Conservation (phyloP, 176 grass and related monocot genomes). For the Triticum turgidum region DNA sequence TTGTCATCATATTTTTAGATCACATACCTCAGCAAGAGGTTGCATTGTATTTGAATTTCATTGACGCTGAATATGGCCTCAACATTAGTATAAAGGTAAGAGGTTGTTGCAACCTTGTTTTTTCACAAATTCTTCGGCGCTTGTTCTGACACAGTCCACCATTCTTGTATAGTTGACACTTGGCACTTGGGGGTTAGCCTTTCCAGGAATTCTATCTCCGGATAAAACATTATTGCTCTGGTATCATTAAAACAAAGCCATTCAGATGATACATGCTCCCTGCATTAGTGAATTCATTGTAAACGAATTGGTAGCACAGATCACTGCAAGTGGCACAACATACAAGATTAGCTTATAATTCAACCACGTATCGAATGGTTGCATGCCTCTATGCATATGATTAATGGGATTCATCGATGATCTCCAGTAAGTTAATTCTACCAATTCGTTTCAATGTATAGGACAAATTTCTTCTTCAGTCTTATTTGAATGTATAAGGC, state of each 20-base stretch:
- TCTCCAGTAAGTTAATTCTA: background rate
- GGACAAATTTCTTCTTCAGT: background rate
- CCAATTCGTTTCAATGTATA: background rate
- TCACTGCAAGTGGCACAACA: background rate
- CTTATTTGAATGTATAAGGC: background rate
- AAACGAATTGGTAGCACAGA: background rate
- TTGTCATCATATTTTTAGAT: background rate
- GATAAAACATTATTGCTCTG: background rate
- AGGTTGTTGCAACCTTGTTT: background rate
- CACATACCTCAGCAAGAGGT: background rate
- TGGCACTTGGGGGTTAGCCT: background rate
- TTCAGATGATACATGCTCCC: constrained; percentile 6
- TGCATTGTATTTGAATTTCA: constrained; percentile 4
- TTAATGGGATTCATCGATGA: background rate
- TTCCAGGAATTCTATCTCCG: constrained; percentile 6
- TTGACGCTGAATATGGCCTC: background rate
- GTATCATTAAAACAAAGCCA: constrained; percentile 9
- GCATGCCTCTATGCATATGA: background rate
- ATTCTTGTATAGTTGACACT: constrained; percentile 8
- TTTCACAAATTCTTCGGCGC: background rate
- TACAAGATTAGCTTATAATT: background rate
- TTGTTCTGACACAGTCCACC: constrained; percentile 24
- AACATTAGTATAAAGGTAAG: background rate
- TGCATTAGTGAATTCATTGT: background rate
- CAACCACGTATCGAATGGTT: background rate